phyloP scores from a whole-genome alignment of 1,284 basidiomycete species.

The Takashimella koratensis region DNA sequence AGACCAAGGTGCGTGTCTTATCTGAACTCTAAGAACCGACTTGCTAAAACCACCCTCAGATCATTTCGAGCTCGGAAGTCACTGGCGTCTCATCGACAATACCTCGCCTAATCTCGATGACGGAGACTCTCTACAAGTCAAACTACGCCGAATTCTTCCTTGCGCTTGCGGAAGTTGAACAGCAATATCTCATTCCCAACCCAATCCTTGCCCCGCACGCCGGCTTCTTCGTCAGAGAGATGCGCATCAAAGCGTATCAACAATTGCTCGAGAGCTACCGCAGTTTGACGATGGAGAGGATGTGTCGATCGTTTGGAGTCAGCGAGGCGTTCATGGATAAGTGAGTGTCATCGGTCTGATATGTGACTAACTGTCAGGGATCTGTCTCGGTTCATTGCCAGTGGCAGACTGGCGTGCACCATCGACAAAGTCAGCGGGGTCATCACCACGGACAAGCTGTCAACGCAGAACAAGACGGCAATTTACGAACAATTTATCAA shows the following conservation, averaged over 20 bases:
- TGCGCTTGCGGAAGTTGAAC: conserved; percentile 83
- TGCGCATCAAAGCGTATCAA: conserved; percentile 91
- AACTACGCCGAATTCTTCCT: conserved; percentile 93
- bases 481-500: conserved; percentile 87
- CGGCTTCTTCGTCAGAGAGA: conserved; percentile 88
- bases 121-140: conserved; percentile 73
- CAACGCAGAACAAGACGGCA: conserved; percentile 69
- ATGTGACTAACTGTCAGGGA: conserved; percentile 56
- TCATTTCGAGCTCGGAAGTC: conserved; percentile 57
- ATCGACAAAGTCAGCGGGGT: conserved; percentile 94
- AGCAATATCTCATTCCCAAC: conserved; percentile 79
- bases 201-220: conserved; percentile 81
- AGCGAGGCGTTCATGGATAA: conserved; percentile 81
- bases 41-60: conserved; percentile 29
- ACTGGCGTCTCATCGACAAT: conserved; percentile 51
- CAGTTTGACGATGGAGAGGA: conserved; percentile 81
- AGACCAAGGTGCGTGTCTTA: conserved; percentile 72
- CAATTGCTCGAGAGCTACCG: conserved; percentile 91
- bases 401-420: conserved; percentile 79
- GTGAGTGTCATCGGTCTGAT: conserved; percentile 50
- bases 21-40: conserved; percentile 2
- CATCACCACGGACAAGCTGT: conserved; percentile 88
- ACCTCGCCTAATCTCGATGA: conserved; percentile 52
- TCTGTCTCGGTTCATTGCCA: conserved; percentile 87
- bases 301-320: conserved; percentile 86